Evolutionary conservation across 2,329 filamentous ascomycete species (phyloP), one percentile per base, ranked within the genome.

Genomic region (Fusarium redolens): DNA sequence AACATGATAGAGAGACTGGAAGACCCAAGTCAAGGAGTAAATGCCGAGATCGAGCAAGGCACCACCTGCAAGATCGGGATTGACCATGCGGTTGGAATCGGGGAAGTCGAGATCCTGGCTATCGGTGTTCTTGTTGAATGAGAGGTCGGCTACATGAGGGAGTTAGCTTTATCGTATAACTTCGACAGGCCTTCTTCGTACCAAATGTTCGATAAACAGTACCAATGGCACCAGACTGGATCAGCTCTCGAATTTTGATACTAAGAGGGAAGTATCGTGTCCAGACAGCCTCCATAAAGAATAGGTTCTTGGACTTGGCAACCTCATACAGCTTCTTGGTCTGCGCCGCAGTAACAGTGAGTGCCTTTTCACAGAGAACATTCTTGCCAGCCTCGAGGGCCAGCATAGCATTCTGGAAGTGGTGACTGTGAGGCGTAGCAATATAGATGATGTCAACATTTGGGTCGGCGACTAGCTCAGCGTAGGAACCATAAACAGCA

Each of bases 331-430:
- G 86, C 80, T 90, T 90, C 82, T 89, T 90, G 30, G 92, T 86
- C 83, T 97, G 95, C 14, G 90, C 86, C 5, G 92, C 94, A 72
- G 92, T 97, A 71, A 96, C 93, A 2, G 94, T 97, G 77, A 97
- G 92, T 0, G 95, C 90, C 86, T 97, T 97, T 83, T 97, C 95
- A 82, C 94, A 97, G 38, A 97, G 88, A 35, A 97, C 94, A 77
- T 96, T 88, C 86, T 97, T 97, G 78, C 93, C 93, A 12, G 92
- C 93, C 74, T 93, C 89, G 43, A 97, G 86, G 47, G 91, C 92
- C n/a, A 97, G 88, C 89, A 95, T 93, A 72, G 90, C 89, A 83
- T 97, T 96, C 81, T 97, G 94, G 85, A 95, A 97, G 85, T 97
- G 95, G 82, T 97, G 95, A 77, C 93, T 95, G 84, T 97, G 95